Conservation (phyloP, 805 yeast genomes). For the Metschnikowia lochheadii region DNA sequence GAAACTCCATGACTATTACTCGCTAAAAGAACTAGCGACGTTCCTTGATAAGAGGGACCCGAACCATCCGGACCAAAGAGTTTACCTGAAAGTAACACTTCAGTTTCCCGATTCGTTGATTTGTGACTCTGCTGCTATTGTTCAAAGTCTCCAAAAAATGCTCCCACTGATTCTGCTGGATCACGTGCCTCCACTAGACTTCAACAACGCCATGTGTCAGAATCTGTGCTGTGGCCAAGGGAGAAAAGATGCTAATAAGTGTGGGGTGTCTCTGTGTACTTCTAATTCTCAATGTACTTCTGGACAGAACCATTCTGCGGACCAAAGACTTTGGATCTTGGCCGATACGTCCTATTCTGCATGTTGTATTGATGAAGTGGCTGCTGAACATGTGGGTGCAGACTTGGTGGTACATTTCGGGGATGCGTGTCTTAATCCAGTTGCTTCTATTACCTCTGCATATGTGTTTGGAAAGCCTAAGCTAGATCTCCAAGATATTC, state of each 20-base stretch:
- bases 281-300: neutral
- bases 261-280: neutral
- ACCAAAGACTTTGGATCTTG: conserved; percentile 63
- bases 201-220: too few species aligned
- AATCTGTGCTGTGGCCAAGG: neutral
- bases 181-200: neutral
- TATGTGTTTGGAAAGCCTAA: conserved; percentile 75
- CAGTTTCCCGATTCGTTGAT: conserved; percentile 87
- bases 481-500: conserved; percentile 40
- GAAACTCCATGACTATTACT: conserved; percentile 50
- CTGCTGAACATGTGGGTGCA: conserved; percentile 86
- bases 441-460: conserved; percentile 65
- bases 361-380: conserved; percentile 95
- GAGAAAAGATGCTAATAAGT: too few species aligned
- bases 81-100: conserved; percentile 58
- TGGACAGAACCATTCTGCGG: neutral
- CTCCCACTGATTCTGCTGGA: conserved; percentile 12
- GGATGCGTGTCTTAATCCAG: conserved; percentile 85
- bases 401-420: conserved; percentile 91
- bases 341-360: conserved; percentile 96
- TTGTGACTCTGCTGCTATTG: conserved; percentile 71
- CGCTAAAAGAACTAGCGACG: conserved; percentile 43
- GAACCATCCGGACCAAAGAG: conserved; percentile 16
- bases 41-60: conserved; percentile 29
- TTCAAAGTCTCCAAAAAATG: conserved; percentile 46